phyloP scores from a whole-genome alignment of 495 filamentous ascomycete genomes.

The Aspergillus sclerotiicarbonarius region DNA sequence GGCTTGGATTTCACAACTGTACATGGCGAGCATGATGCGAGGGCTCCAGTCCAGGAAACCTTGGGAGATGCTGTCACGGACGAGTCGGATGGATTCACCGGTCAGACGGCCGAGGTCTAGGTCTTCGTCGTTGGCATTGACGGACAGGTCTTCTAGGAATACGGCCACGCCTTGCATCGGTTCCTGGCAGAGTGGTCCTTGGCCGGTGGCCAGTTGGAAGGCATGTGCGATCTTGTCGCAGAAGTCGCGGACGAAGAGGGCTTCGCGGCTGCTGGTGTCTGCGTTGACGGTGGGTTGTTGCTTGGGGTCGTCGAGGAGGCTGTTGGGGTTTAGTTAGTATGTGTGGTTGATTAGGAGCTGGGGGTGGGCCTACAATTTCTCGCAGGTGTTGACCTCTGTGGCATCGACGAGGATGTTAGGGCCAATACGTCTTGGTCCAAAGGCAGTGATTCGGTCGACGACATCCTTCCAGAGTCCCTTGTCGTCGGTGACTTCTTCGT shows the following conservation, averaged over 20 bases:
- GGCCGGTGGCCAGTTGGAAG: slow-evolving; percentile 88
- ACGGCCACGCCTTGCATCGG: slow-evolving; percentile 92
- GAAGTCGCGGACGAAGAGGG: slow-evolving; percentile 69
- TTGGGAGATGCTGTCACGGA: slow-evolving; percentile 78
- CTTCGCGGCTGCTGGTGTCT: slow-evolving; percentile 40
- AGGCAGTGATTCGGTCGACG: slow-evolving; percentile 80
- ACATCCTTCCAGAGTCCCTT: slow-evolving; percentile 74
- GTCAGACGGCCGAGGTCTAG: slow-evolving; percentile 80
- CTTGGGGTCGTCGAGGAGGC: slow-evolving; percentile 40
- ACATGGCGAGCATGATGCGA: slow-evolving; percentile 93
- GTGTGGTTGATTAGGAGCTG: background rate
- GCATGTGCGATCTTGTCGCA: slow-evolving; percentile 87
- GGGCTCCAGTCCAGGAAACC: slow-evolving; percentile 96
- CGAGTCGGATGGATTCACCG: slow-evolving; percentile 84
- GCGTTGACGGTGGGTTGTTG: slow-evolving; percentile 25
- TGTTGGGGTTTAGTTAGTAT: too few relatives aligned
- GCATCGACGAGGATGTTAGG: slow-evolving; percentile 89
- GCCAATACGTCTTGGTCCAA: slow-evolving; percentile 81
- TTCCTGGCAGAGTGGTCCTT: slow-evolving; percentile 90
- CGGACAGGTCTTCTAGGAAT: slow-evolving; percentile 76
- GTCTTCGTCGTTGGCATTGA: slow-evolving; percentile 57
- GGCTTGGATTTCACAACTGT: slow-evolving; percentile 95
- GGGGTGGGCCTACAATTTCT: slow-evolving; percentile 63
- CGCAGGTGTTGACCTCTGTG: slow-evolving; percentile 68
- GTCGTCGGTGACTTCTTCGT: slow-evolving; percentile 56